Percentiles rank a stretch among this genome's conserved stretches.
Evolutionary conservation across 441 rosid species (phyloP).

Genomic region (Geranium incanum): DNA sequence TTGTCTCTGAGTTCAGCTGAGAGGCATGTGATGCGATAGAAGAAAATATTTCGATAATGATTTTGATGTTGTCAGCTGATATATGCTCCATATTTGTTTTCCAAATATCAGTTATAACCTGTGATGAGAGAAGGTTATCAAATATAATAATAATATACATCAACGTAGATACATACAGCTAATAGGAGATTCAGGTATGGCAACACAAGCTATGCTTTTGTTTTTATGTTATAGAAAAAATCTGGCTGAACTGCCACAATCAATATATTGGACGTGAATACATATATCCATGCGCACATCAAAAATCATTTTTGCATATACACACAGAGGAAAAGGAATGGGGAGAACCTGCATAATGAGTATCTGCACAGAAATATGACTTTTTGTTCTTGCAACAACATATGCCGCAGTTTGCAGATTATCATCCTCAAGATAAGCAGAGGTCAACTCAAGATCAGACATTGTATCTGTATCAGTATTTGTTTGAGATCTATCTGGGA

Average conservation of each 20-base stretch:
- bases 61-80: constrained; percentile 36
- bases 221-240: no score
- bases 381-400: constrained; percentile 74
- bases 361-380: constrained; percentile 74
- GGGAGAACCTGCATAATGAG: constrained; percentile 59
- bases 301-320: not conserved
- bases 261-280: no score
- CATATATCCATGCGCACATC: not conserved
- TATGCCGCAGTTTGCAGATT: constrained; percentile 67
- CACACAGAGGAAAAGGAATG: no score
- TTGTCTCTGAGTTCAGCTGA: constrained; percentile 46
- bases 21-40: constrained; percentile 58
- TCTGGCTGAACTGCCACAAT: no score
- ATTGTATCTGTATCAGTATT: constrained; percentile 39
- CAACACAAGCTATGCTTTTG: no score
- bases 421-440: constrained; percentile 68
- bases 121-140: constrained; percentile 18
- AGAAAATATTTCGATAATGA: constrained; percentile 50
- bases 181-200: no score
- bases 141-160: constrained; percentile 5
- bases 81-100: constrained; percentile 41
- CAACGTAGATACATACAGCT: no score
- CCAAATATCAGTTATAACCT: constrained; percentile 66
- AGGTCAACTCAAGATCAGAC: constrained; percentile 50
- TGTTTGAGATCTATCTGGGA: constrained; percentile 32